Evolutionary conservation across 305 asterid species (phyloP).

Genomic region (Caryopteris hybrid): DNA sequence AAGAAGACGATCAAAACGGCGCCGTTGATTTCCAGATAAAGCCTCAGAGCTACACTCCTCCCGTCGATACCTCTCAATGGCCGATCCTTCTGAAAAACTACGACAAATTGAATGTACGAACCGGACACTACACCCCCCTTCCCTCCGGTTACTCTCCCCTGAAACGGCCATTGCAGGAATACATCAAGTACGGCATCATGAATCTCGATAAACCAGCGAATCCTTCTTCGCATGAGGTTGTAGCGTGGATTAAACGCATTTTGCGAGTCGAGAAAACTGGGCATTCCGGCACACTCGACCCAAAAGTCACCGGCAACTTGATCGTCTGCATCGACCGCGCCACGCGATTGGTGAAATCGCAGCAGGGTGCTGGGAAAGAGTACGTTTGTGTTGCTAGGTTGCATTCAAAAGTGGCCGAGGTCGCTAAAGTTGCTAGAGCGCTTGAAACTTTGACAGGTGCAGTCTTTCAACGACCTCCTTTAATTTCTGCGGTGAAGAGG

Average conservation of each 20-base stretch:
- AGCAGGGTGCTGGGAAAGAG: constrained; percentile 98
- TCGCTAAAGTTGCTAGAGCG: constrained; percentile 74
- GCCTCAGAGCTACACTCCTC: constrained; percentile 81
- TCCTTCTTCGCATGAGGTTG: constrained; percentile 95
- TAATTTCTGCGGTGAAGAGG: constrained; percentile 92
- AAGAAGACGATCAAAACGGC: constrained; percentile 33
- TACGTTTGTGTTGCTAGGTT: constrained; percentile 83
- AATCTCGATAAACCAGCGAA: constrained; percentile 91
- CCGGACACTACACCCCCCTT: constrained; percentile 97
- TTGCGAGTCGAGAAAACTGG: constrained; percentile 91
- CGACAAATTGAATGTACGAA: constrained; percentile 79
- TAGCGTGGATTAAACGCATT: constrained; percentile 95
- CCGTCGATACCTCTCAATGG: constrained; percentile 88
- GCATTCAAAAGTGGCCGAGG: constrained; percentile 81
- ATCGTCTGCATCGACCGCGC: constrained; percentile 94
- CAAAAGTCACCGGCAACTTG: constrained; percentile 92
- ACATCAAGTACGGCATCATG: constrained; percentile 80
- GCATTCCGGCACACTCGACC: constrained; percentile 92
- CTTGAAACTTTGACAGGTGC: constrained; percentile 90
- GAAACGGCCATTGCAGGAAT: constrained; percentile 72
- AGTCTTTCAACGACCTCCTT: constrained; percentile 90
- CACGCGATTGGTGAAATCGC: constrained; percentile 88
- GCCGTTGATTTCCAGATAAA: constrained; percentile 65
- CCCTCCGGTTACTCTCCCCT: constrained; percentile 85
- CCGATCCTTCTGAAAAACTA: constrained; percentile 92